Conservation (phyloP, 129 eudicot genomes). For the Solidago caesia region DNA sequence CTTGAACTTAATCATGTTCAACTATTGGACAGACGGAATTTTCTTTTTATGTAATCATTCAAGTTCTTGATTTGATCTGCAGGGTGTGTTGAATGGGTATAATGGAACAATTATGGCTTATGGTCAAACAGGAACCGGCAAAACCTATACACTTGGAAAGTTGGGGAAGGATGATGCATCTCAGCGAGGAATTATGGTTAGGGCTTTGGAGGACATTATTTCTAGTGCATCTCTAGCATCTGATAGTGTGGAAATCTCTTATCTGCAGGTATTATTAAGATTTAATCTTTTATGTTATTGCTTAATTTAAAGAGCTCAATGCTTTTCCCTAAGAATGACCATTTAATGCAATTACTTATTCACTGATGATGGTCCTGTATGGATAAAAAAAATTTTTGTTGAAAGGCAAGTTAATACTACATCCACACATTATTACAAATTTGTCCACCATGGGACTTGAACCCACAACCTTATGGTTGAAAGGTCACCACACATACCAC, state of each 20-base stretch:
- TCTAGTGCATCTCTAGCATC: conserved; percentile 51
- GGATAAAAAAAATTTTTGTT: no score
- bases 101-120: conserved; percentile 99
- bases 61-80: conserved; percentile 38
- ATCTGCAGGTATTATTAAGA: conserved; percentile 61
- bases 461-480: no score
- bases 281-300: conserved; percentile 1
- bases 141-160: conserved; percentile 89
- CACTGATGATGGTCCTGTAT: conserved; percentile 4
- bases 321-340: conserved; percentile 2
- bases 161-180: conserved; percentile 83
- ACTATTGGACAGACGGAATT: not conserved
- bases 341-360: not conserved
- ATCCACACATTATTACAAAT: no score
- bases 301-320: not conserved
- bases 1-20: not conserved
- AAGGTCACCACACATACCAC: no score
- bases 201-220: conserved; percentile 94
- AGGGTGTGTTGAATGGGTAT: conserved; percentile 95
- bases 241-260: conserved; percentile 82
- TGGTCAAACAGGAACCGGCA: conserved; percentile 99
- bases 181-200: conserved; percentile 95
- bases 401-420: no score
- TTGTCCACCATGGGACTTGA: no score
- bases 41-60: not conserved